Evolutionary conservation across 192 early-diverging fungal species (phyloP), one percentile per base, ranked within the genome.

Genomic region (Coemansia sp.): DNA sequence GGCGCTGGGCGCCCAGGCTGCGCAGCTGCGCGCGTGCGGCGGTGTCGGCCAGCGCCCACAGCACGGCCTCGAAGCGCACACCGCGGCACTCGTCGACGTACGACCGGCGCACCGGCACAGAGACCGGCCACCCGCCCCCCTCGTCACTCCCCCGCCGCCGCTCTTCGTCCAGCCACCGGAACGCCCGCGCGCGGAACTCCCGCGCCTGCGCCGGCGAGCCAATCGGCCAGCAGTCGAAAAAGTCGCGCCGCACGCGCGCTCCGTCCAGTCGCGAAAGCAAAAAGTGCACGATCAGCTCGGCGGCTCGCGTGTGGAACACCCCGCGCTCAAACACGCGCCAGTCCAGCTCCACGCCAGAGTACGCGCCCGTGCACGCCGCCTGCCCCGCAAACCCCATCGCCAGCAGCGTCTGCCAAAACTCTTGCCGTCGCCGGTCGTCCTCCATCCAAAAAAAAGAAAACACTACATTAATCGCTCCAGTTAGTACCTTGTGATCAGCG

Each of bases 111-210:
- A 85, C 79, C 0, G 83, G 83, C 25, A 77, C 70, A 2, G 64
- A 60, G 4, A 20, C 7, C 1, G 79, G 75, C 78, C 79, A 77
- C 46, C 24, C 38, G 11, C 10, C 65, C 65, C 12, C 68, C 72
- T 20, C 40, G 43, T 2, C 32, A 12, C 14, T 76, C 70, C 4
- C 37, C 29, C 14, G 67, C 62, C 83, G 85, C n/a, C 84, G 77
- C 5, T 86, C 47, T 36, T 87, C 79, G 42, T 89, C 88, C 6
- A 89, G 68, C 86, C 86, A 86, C 43, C 84, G 85, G 59, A 86
- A 88, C 31, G 74, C 78, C 31, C 79, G 69, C 14, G 83, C 72
- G 19, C 88, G 79, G 45, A 89, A 88, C 22, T 87, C 86, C 11
- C 86, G 68, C 3, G 86, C 81, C 39, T 88, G 83, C 24, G 73